These are phyloP conservation scores for Trichoderma atroviride DNA, from an alignment of 2,329 filamentous ascomycete species.

Conservation along the genomic window DNA sequence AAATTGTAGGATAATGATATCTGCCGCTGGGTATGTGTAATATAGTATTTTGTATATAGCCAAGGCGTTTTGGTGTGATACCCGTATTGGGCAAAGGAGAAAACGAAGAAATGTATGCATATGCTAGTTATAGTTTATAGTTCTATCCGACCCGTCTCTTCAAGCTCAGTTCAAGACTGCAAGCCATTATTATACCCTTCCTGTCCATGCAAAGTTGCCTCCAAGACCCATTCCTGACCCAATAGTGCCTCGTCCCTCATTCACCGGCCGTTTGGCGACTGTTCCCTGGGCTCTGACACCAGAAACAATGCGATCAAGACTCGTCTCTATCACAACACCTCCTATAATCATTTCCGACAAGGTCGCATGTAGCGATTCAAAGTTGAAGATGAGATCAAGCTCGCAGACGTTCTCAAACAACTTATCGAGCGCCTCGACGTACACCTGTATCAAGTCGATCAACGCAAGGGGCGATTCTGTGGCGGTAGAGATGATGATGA, in stretches of 20 bases:
- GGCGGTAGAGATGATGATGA: conserved; percentile 95
- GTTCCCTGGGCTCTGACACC: conserved; percentile 78
- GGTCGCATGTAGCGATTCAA: conserved; percentile 91
- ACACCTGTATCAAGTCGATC: conserved; percentile 96
- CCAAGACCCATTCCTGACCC: conserved; percentile 59
- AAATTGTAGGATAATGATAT: conserved; percentile 10
- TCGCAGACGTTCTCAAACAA: conserved; percentile 99
- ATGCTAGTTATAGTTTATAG: conserved; percentile 28
- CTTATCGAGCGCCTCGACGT: conserved; percentile 91
- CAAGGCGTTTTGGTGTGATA: conserved; percentile 37
- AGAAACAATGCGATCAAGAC: conserved; percentile 82
- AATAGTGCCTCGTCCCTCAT: conserved; percentile 59
- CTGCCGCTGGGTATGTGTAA: conserved; percentile 31
- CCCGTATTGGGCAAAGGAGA: conserved; percentile 17
- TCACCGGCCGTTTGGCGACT: conserved; percentile 77
- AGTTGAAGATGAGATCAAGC: conserved; percentile 97
- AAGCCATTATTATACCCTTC: conserved; percentile 36
- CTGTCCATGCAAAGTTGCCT: conserved; percentile 60
- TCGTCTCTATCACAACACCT: conserved; percentile 91
- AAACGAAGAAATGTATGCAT: conserved; percentile 30
- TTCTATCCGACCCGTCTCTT: conserved; percentile 30
- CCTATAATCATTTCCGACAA: conserved; percentile 94
- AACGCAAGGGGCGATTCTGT: conserved; percentile 94
- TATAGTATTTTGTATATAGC: conserved; percentile 29
- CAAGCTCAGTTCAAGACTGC: background rate